phyloP scores from a whole-genome alignment of 164 flowering plant genomes.

The Aristolochia contorta region DNA sequence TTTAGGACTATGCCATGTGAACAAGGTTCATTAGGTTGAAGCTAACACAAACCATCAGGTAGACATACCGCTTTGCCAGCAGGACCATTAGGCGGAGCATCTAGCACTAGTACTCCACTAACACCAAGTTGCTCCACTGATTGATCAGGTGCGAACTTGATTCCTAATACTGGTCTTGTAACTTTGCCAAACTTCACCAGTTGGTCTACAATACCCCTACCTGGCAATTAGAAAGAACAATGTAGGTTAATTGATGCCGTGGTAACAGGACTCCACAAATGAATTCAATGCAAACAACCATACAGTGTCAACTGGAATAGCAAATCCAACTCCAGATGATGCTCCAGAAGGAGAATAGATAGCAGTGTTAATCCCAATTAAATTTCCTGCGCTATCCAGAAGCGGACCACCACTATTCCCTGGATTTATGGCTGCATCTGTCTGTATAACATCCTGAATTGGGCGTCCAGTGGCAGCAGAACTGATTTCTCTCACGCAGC shows the following conservation, averaged over 20 bases:
- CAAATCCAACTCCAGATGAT: slow-evolving; percentile 84
- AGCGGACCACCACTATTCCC: slow-evolving; percentile 99
- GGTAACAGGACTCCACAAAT: not conserved
- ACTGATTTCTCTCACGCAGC: slow-evolving; percentile 79
- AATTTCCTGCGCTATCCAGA: slow-evolving; percentile 87
- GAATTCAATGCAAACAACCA: not conserved
- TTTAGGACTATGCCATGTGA: too few relatives aligned
- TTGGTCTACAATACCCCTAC: slow-evolving; percentile 92
- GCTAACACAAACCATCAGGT: too few relatives aligned
- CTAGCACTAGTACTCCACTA: slow-evolving; percentile 89
- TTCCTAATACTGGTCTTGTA: slow-evolving; percentile 88
- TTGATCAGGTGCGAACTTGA: slow-evolving; percentile 97
- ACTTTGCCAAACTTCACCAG: slow-evolving; percentile 85
- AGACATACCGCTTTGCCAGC: slow-evolving; percentile 88
- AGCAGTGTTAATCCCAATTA: slow-evolving; percentile 93
- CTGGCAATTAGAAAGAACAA: slow-evolving; percentile 20
- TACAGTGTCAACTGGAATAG: slow-evolving; percentile 5
- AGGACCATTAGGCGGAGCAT: slow-evolving; percentile 91
- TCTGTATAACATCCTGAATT: slow-evolving; percentile 94
- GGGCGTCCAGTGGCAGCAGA: slow-evolving; percentile 99
- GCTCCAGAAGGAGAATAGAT: slow-evolving; percentile 98
- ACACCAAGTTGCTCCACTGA: slow-evolving; percentile 96
- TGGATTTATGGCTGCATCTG: slow-evolving; percentile 98
- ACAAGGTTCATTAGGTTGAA: too few relatives aligned
- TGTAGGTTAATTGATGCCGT: not conserved